A percentile compares a stretch with the other conserved stretches of the same genome.
These are phyloP conservation scores for Xylaria castorea DNA, from an alignment of 495 filamentous ascomycete genomes.

Conservation along the genomic window DNA sequence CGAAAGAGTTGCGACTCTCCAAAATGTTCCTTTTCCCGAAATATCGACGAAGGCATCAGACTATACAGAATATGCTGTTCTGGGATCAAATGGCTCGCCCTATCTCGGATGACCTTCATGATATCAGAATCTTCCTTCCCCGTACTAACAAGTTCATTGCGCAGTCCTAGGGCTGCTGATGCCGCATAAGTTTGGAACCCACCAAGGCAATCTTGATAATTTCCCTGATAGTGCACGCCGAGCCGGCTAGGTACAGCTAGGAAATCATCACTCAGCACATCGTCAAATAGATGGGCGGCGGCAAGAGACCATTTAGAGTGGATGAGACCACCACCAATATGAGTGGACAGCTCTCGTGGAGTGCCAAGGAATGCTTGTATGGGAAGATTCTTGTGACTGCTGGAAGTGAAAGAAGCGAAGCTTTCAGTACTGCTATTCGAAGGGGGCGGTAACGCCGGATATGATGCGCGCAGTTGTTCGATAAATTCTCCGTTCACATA, in stretches of 20 bases:
- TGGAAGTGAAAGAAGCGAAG: constrained; percentile 64
- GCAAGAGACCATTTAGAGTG: constrained; percentile 86
- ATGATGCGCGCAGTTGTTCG: constrained; percentile 88
- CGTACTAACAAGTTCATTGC: constrained; percentile 89
- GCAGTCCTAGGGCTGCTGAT: constrained; percentile 87
- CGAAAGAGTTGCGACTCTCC: constrained; percentile 78
- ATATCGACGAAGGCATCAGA: constrained; percentile 76
- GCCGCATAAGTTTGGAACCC: constrained; percentile 97
- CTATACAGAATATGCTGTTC: constrained; percentile 86
- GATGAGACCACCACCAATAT: constrained; percentile 77
- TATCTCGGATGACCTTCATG: constrained; percentile 80
- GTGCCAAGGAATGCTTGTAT: constrained; percentile 95
- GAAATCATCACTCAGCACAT: constrained; percentile 88
- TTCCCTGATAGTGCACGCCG: constrained; percentile 88
- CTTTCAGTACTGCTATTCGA: constrained; percentile 65
- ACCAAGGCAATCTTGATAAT: constrained; percentile 94
- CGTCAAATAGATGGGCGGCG: constrained; percentile 85
- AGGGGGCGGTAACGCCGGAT: constrained; percentile 73
- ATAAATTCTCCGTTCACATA: constrained; percentile 93
- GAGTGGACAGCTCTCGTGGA: constrained; percentile 85
- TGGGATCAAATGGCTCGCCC: constrained; percentile 79
- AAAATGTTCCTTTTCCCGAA: constrained; percentile 76
- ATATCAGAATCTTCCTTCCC: constrained; percentile 95
- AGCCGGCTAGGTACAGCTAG: constrained; percentile 89
- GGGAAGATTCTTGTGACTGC: constrained; percentile 62